Percentiles rank a stretch among this genome's conserved stretches.
These are phyloP conservation scores for Termitomyces sp. DNA, from an alignment of 768 basidiomycete species.

Conservation along the genomic window DNA sequence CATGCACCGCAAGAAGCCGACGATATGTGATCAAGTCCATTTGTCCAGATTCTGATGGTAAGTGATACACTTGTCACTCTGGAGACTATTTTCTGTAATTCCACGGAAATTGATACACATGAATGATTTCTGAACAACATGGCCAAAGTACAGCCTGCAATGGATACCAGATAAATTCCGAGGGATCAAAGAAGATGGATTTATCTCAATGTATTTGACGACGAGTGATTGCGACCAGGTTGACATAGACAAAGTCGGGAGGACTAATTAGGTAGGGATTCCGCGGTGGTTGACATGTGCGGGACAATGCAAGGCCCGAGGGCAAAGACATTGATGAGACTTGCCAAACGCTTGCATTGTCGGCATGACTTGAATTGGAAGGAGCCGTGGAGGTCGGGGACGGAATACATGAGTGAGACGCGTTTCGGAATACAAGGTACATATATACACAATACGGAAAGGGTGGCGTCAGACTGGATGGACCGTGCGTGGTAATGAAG, in stretches of 20 bases:
- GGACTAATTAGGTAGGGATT: neutral
- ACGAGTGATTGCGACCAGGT: neutral
- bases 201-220: neutral
- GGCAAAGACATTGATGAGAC: constrained; percentile 2
- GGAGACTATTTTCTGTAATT: neutral
- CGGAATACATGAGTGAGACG: constrained; percentile 2
- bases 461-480: constrained; percentile 7
- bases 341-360: constrained; percentile 6
- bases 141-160: neutral
- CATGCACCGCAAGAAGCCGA: constrained; percentile 9
- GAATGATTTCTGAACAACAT: neutral
- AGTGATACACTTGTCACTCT: neutral
- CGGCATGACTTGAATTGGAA: constrained; percentile 7
- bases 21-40: neutral
- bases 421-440: constrained; percentile 12
- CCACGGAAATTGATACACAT: neutral
- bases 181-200: neutral
- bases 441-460: neutral
- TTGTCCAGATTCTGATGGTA: neutral
- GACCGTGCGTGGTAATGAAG: constrained; percentile 9
- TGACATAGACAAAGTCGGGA: neutral
- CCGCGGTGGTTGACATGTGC: neutral
- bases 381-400: constrained; percentile 8
- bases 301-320: constrained; percentile 3
- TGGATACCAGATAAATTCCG: neutral